Conservation (phyloP, 140 eudicot genomes). For the Anethum foeniculum region DNA sequence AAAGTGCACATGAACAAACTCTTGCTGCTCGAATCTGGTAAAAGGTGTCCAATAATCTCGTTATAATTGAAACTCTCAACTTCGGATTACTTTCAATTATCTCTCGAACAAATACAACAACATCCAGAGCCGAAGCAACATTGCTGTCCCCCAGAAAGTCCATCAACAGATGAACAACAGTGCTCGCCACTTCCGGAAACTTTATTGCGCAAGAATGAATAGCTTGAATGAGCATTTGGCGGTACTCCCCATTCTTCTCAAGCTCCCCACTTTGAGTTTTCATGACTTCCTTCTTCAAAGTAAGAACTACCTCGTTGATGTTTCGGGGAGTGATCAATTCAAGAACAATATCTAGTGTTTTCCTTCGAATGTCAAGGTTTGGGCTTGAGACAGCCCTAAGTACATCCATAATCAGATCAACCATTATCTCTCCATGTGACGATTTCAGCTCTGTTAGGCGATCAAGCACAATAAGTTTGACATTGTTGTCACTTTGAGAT, state of each 20-base stretch:
- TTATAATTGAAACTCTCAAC: conserved; percentile 46
- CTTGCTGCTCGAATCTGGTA: conserved; percentile 59
- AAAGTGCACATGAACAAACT: conserved; percentile 60
- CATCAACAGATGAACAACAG: conserved; percentile 57
- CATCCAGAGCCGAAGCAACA: conserved; percentile 64
- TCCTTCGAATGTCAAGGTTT: conserved; percentile 54
- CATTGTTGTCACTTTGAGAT: conserved; percentile 64
- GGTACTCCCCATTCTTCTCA: conserved; percentile 59
- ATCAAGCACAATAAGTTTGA: conserved; percentile 66
- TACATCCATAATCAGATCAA: conserved; percentile 67
- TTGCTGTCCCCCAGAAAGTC: conserved; percentile 62
- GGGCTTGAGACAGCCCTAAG: conserved; percentile 63
- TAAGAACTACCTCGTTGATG: conserved; percentile 55
- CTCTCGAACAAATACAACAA: conserved; percentile 53
- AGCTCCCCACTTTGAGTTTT: conserved; percentile 50
- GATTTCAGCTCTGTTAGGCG: conserved; percentile 47
- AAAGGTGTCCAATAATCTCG: conserved; percentile 48
- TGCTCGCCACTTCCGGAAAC: conserved; percentile 65
- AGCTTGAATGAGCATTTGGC: conserved; percentile 70
- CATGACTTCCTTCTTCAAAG: conserved; percentile 59
- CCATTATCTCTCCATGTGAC: conserved; percentile 52
- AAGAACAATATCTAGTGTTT: conserved; percentile 59
- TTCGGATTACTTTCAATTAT: conserved; percentile 56
- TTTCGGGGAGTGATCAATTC: conserved; percentile 56
- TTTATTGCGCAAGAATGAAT: conserved; percentile 64